A percentile compares a stretch with the other conserved stretches of the same genome.
Evolutionary conservation across 2,329 filamentous ascomycete species (phyloP).

Genomic region (Phaeosphaeria sp.): DNA sequence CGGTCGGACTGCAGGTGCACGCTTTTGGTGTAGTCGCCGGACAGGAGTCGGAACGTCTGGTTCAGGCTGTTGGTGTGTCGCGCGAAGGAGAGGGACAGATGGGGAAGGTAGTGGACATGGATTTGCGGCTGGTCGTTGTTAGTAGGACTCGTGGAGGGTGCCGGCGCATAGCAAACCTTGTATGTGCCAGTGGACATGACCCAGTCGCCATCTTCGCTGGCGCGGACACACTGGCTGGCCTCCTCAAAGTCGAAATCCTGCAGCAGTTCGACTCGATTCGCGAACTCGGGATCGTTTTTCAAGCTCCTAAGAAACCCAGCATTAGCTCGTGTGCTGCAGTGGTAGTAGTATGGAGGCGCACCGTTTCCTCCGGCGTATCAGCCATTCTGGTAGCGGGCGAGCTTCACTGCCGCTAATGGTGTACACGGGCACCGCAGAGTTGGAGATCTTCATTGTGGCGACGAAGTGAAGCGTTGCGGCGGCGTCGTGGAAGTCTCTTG

Average conservation of each 20-base stretch:
- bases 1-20: conserved; percentile 92
- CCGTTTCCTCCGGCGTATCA: conserved; percentile 81
- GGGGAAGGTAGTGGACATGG: conserved; percentile 92
- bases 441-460: conserved; percentile 76
- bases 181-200: conserved; percentile 46
- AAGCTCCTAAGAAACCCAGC: conserved; percentile 61
- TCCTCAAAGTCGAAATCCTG: conserved; percentile 99
- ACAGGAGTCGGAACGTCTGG: conserved; percentile 86
- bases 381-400: conserved; percentile 91
- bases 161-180: conserved; percentile 17
- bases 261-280: conserved; percentile 90
- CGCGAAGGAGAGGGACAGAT: conserved; percentile 90
- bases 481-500: neutral
- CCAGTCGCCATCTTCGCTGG: conserved; percentile 97
- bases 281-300: conserved; percentile 91
- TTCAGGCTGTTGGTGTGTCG: conserved; percentile 93
- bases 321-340: conserved; percentile 7
- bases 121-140: conserved; percentile 78
- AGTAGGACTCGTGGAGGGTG: neutral
- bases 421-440: conserved; percentile 86
- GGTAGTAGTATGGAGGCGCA: conserved; percentile 47
- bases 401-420: conserved; percentile 92
- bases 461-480: conserved; percentile 6
- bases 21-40: conserved; percentile 91
- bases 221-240: conserved; percentile 85